These are phyloP conservation scores for Calonectria multiphialidica DNA, from an alignment of 2,329 filamentous ascomycete species.

Conservation along the genomic window DNA sequence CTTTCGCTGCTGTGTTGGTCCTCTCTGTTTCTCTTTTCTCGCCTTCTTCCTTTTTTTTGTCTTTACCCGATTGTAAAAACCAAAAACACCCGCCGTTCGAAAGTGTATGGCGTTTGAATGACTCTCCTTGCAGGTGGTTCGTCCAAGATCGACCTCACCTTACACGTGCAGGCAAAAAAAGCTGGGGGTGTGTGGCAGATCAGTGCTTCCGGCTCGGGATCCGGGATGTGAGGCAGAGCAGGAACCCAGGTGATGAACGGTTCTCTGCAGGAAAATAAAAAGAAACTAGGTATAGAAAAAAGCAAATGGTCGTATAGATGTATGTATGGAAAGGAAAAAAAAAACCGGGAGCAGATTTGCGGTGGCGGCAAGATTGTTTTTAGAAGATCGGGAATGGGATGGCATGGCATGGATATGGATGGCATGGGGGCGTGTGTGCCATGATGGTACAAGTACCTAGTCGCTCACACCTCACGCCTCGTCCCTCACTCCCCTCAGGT, in stretches of 20 bases:
- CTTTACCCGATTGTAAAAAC: conserved; percentile 6
- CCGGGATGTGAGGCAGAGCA: conserved; percentile 2
- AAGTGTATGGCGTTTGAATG: neutral
- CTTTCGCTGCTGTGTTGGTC: neutral
- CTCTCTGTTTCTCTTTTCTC: neutral
- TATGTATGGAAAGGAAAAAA: neutral
- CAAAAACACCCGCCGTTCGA: neutral
- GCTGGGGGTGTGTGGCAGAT: conserved; percentile 4
- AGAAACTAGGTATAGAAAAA: neutral
- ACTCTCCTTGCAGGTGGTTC: conserved; percentile 21
- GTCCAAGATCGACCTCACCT: neutral
- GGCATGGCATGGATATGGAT: conserved; percentile 9
- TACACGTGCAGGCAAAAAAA: conserved; percentile 10
- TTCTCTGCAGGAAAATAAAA: neutral
- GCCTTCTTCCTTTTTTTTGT: neutral
- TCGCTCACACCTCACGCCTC: neutral
- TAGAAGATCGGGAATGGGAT: conserved; percentile 11
- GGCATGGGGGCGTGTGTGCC: conserved; percentile 2
- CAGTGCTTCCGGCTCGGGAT: conserved; percentile 22
- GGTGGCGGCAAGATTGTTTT: conserved; percentile 10
- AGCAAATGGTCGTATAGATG: neutral
- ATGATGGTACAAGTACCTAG: neutral
- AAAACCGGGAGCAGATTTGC: neutral
- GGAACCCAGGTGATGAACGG: neutral
- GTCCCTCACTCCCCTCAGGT: neutral